Conservation (phyloP, 2,329 filamentous ascomycete species). For the Fonsecaea nubica region DNA sequence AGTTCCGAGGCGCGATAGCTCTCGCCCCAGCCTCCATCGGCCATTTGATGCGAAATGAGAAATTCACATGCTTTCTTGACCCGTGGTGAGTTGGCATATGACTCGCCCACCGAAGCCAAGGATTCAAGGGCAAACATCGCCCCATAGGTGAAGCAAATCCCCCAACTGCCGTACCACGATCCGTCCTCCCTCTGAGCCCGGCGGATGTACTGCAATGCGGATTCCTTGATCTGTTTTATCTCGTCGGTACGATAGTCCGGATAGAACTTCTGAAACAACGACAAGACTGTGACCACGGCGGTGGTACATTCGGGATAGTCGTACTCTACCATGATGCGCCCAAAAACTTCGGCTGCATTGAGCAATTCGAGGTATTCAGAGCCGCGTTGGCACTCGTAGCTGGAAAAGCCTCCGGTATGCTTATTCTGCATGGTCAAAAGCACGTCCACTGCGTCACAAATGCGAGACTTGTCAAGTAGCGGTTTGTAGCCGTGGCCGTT, state of each 20-base stretch:
- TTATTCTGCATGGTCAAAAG: slow-evolving; percentile 88
- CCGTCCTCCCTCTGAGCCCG: slow-evolving; percentile 77
- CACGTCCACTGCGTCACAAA: slow-evolving; percentile 89
- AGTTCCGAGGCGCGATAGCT: slow-evolving; percentile 86
- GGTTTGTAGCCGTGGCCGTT: slow-evolving; percentile 75
- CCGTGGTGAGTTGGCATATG: slow-evolving; percentile 73
- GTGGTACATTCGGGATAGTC: slow-evolving; percentile 98
- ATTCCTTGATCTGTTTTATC: slow-evolving; percentile 73
- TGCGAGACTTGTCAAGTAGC: slow-evolving; percentile 75
- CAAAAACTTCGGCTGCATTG: slow-evolving; percentile 96
- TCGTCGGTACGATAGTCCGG: slow-evolving; percentile 79
- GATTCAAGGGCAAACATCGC: slow-evolving; percentile 95
- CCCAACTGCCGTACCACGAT: slow-evolving; percentile 98
- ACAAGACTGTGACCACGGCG: slow-evolving; percentile 85
- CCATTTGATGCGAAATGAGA: slow-evolving; percentile 80
- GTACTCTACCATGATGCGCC: slow-evolving; percentile 97
- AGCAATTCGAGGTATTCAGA: slow-evolving; percentile 80
- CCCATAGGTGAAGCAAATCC: slow-evolving; percentile 96
- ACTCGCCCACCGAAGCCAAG: slow-evolving; percentile 80
- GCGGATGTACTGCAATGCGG: slow-evolving; percentile 84
- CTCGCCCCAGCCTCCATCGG: slow-evolving; percentile 95
- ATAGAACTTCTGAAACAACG: slow-evolving; percentile 80
- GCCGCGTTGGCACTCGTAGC: slow-evolving; percentile 84
- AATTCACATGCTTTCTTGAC: slow-evolving; percentile 83
- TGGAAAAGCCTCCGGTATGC: slow-evolving; percentile 79